Base-by-base conservation (phyloP, 108 stramenopile genomes). In the Cylindrotheca closterium region DNA sequence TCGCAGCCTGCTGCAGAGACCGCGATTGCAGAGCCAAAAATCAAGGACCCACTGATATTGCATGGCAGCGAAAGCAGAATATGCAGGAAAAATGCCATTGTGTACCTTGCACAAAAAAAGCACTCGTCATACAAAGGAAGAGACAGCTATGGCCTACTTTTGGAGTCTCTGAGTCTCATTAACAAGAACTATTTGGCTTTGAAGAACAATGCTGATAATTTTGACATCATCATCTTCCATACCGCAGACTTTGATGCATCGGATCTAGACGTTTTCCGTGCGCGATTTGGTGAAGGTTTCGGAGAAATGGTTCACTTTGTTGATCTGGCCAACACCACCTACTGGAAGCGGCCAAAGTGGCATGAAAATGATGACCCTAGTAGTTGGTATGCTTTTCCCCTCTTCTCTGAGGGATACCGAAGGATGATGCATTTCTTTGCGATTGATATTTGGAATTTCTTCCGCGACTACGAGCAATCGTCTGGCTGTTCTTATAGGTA, bases 381-480 rank as follows among this genome's bases (percentile, higher is more conserved):
- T 3, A 23, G 58, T 2, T 81, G 79, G 79, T 75, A 72, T 62
- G 73, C 66, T 12, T 74, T 60, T 48, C 79, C 79, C 3, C 48
- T 72, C 52, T 81, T 81, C 47, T 75, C 74, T 8, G 79, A 81
- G 47, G 79, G 79, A 19, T 81, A 81, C 37, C 70, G 87, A 27
- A 73, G 74, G 22, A 92, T 88, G 91, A 88, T 88, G 77, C 85
- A 84, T 55, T 89, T 79, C 74, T 92, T 75, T 75, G 84, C 82
- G 0, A 79, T 88, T 50, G 70, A 75, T 27, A 73, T 92, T 12
- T 92, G 87, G 85, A 56, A 74, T 3, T 87, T 74, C 47, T 75
- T 89, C 27, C 51, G 57, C 22, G 58, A 72, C 7, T 67, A 70
- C 37, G 65, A 74, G 24, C 17, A 60, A 8, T 15, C 62, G 18